These are phyloP conservation scores for Telopea speciosissima DNA, from an alignment of 177 flowering plant species.

Conservation along the genomic window DNA sequence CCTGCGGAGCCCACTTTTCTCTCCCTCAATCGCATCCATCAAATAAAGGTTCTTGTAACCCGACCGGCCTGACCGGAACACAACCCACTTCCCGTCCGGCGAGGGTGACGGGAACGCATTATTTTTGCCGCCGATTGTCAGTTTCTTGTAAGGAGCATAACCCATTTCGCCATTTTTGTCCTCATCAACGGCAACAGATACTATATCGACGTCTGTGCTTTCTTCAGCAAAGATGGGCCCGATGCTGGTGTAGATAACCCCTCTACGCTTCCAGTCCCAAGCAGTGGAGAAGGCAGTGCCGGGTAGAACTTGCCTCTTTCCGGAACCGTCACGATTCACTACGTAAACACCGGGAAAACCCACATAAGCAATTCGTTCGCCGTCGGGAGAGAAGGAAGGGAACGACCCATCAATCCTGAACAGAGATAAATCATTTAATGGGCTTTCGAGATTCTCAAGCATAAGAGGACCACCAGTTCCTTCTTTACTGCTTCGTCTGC, in stretches of 20 bases:
- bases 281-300: constrained; percentile 57
- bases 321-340: constrained; percentile 65
- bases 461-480: constrained; percentile 25
- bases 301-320: constrained; percentile 31
- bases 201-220: constrained; percentile 56
- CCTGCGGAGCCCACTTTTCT: constrained; percentile 39
- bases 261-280: constrained; percentile 71
- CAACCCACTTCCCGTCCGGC: constrained; percentile 86
- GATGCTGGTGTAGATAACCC: constrained; percentile 57
- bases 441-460: constrained; percentile 53
- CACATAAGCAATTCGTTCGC: constrained; percentile 64
- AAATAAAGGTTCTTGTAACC: constrained; percentile 81
- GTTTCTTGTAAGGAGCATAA: constrained; percentile 22
- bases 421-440: constrained; percentile 36
- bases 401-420: constrained; percentile 76
- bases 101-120: constrained; percentile 88
- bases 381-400: constrained; percentile 81
- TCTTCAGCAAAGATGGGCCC: constrained; percentile 70
- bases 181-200: constrained; percentile 47
- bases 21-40: constrained; percentile 78
- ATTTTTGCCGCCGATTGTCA: constrained; percentile 55
- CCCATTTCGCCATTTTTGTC: constrained; percentile 3
- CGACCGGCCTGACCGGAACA: constrained; percentile 73
- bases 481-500: constrained; percentile 39
- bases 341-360: constrained; percentile 63